These are phyloP conservation scores for Boletus sp. DNA, from an alignment of 1,284 basidiomycete species.

Conservation along the genomic window DNA sequence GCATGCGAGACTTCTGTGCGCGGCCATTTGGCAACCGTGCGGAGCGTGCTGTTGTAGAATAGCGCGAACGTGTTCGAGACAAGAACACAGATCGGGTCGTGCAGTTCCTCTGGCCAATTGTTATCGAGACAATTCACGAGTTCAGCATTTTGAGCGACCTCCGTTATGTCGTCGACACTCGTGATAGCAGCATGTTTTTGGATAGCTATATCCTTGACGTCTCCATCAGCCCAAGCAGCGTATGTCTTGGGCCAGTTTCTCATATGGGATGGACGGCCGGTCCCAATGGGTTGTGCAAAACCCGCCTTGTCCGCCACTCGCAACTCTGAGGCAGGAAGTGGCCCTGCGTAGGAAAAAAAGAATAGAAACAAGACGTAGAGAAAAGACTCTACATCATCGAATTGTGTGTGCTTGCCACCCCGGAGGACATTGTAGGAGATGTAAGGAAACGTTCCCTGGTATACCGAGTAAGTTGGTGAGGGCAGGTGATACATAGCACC, in stretches of 20 bases:
- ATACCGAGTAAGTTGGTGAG: background rate
- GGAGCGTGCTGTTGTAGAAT: background rate
- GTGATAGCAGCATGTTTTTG: background rate
- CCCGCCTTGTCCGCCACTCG: background rate
- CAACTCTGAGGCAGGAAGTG: background rate
- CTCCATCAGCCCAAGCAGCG: background rate
- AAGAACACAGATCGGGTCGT: background rate
- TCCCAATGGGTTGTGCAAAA: background rate
- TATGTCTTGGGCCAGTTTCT: background rate
- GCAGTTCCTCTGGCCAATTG: background rate
- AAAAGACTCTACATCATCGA: slow-evolving; percentile 6
- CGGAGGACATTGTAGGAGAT: background rate
- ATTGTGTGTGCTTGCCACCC: slow-evolving; percentile 3
- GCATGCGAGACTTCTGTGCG: background rate
- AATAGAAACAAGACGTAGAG: slow-evolving; percentile 9
- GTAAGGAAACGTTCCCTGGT: slow-evolving; percentile 1
- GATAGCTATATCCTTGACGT: background rate
- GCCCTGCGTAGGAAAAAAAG: slow-evolving; percentile 8
- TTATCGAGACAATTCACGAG: background rate
- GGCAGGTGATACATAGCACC: too few species aligned
- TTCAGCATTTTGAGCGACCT: too few species aligned
- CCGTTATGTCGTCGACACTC: background rate
- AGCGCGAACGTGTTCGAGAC: background rate
- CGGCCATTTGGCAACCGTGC: too few species aligned
- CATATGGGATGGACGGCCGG: background rate